Evolutionary conservation across 345 rosid species (phyloP), one percentile per base, ranked within the genome.

Genomic region (Noccaea caerulescens): DNA sequence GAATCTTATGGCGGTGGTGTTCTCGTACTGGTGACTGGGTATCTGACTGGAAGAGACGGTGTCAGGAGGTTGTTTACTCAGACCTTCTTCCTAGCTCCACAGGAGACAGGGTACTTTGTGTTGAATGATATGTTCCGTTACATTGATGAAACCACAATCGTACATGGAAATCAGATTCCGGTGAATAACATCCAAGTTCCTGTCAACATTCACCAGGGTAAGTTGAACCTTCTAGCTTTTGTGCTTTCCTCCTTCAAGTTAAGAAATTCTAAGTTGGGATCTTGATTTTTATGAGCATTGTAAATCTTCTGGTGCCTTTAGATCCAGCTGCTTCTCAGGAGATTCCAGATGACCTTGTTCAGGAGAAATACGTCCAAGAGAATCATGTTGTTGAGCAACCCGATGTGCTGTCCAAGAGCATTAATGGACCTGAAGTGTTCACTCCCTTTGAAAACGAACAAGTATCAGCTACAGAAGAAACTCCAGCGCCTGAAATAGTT

Each of bases 51-150:
- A 50, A 84, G 69, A 66, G 89, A 88, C 58, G 36, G 75, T 20
- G 27, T 75, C 64, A 83, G 79, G 71, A 80, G 83, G 78, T 88
- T 81, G 38, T 92, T 92, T 79, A 77, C 88, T 55, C 99, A 92
- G 78, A 84, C 80, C 25, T 92, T 95, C 81, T 92, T 95, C 79
- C 80, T 95, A 72, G 96, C 96, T 12, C 99, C 98, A 39, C 99
- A 94, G 80, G 93, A 91, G 69, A 88, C 79, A 0, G 99, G 99
- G 10, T 94, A 88, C 84, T 94, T 82, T 82, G 99, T 94, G 62
- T 80, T 91, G 84, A 94, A 94, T 88, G 99, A 94, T 69, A 80
- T 91, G 10, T 84, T 91, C 52, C 82, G 99, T 56, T 85, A 74
- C 58, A 80, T 91, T 54, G 96, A 83, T 61, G 96, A 84, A 36